These are phyloP conservation scores for Deakozyma indianensis DNA, from an alignment of 805 yeast genomes.

Conservation along the genomic window DNA sequence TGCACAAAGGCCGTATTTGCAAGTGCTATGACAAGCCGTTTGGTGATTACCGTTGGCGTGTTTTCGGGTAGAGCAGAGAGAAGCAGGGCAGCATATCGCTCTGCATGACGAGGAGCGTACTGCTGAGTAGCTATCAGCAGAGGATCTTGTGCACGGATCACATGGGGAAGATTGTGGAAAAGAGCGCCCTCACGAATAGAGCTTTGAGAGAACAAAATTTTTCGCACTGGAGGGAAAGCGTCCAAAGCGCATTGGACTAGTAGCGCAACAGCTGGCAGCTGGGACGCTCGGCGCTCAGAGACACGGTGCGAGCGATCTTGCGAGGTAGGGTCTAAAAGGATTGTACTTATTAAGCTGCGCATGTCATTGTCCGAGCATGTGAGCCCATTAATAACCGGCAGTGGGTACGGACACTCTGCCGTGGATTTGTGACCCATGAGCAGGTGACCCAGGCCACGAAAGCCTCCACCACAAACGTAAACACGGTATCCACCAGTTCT, in stretches of 20 bases:
- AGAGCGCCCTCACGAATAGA: constrained; percentile 68
- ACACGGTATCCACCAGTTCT: constrained; percentile 46
- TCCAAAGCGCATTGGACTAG: constrained; percentile 48
- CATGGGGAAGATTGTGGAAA: constrained; percentile 44
- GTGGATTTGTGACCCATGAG: constrained; percentile 27
- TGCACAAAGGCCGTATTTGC: constrained; percentile 66
- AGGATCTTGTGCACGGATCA: constrained; percentile 53
- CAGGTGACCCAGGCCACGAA: constrained; percentile 55
- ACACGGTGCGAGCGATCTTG: constrained; percentile 43
- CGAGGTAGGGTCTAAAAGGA: constrained; percentile 20
- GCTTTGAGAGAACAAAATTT: constrained; percentile 59
- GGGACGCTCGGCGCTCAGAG: constrained; percentile 49
- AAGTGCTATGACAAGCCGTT: constrained; percentile 53
- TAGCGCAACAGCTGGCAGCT: constrained; percentile 56
- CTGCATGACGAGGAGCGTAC: constrained; percentile 52
- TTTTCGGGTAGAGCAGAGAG: constrained; percentile 43
- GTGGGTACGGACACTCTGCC: constrained; percentile 43
- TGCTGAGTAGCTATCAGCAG: constrained; percentile 53
- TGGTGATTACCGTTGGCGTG: constrained; percentile 43
- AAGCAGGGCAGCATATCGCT: constrained; percentile 39
- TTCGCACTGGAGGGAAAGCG: constrained; percentile 43
- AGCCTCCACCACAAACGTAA: constrained; percentile 62
- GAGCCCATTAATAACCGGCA: constrained; percentile 57
- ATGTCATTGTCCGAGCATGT: constrained; percentile 40
- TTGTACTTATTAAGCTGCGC: constrained; percentile 27